A percentile compares a stretch with the other conserved stretches of the same genome.
Conservation (phyloP, 1,284 basidiomycete species). For the Ustilago vetiveriae region DNA sequence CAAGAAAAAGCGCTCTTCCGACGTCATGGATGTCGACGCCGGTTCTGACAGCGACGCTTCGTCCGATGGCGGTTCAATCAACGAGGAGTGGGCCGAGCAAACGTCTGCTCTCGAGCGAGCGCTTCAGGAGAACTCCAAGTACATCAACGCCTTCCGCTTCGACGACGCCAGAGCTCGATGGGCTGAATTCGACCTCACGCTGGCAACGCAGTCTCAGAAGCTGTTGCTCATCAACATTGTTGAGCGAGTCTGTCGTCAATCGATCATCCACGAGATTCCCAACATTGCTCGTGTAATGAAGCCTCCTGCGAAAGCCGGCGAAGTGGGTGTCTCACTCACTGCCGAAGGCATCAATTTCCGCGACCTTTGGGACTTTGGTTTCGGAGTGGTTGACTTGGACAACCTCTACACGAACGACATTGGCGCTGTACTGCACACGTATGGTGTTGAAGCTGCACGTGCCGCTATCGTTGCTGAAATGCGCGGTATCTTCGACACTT, state of each 20-base stretch:
- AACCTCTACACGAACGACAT: slow-evolving; percentile 94
- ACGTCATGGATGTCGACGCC: slow-evolving; percentile 53
- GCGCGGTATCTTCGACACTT: slow-evolving; percentile 87
- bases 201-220: slow-evolving; percentile 60
- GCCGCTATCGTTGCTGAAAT: slow-evolving; percentile 76
- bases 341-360: slow-evolving; percentile 75
- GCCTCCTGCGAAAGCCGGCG: slow-evolving; percentile 57
- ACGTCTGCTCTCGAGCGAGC: slow-evolving; percentile 68
- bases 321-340: slow-evolving; percentile 50
- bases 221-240: slow-evolving; percentile 66
- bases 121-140: slow-evolving; percentile 71
- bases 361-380: slow-evolving; percentile 88
- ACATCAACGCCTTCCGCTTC: slow-evolving; percentile 77
- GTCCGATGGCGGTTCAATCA: slow-evolving; percentile 47
- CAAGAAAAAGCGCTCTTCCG: slow-evolving; percentile 30
- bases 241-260: slow-evolving; percentile 61
- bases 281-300: slow-evolving; percentile 59
- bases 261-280: slow-evolving; percentile 65
- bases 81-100: slow-evolving; percentile 64
- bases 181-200: slow-evolving; percentile 64
- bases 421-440: slow-evolving; percentile 87
- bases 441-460: slow-evolving; percentile 72
- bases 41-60: slow-evolving; percentile 39
- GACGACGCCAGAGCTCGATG: slow-evolving; percentile 71
- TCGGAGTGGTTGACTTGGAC: slow-evolving; percentile 82